Conservation (phyloP, 345 rosid genomes). For the Pistacia atlantica region DNA sequence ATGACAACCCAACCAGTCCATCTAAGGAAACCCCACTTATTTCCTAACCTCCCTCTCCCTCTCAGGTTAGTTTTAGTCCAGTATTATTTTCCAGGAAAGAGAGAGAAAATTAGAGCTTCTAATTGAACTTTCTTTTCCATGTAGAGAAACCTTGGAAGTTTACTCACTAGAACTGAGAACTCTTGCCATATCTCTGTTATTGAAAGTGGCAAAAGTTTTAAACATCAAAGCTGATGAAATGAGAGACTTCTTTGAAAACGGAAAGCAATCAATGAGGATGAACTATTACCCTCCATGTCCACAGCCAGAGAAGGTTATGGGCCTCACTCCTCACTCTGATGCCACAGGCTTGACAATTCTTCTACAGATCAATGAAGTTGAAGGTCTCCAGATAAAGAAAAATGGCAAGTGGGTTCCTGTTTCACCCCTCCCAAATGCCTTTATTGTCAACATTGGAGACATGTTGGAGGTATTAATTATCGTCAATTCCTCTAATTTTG, state of each 20-base stretch:
- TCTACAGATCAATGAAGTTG: slow-evolving; percentile 32
- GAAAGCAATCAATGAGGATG: slow-evolving; percentile 27
- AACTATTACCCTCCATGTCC: slow-evolving; percentile 45
- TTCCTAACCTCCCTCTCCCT: no score
- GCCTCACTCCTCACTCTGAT: slow-evolving; percentile 40
- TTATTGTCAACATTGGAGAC: slow-evolving; percentile 42
- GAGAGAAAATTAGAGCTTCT: background rate
- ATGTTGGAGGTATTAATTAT: slow-evolving; percentile 24
- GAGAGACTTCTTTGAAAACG: slow-evolving; percentile 22
- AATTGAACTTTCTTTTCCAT: background rate
- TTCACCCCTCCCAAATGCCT: slow-evolving; percentile 34
- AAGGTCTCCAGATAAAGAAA: slow-evolving; percentile 37
- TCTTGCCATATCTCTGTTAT: slow-evolving; percentile 5
- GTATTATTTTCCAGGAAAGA: background rate
- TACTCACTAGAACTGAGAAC: slow-evolving; percentile 20
- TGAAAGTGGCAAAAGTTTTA: slow-evolving; percentile 18
- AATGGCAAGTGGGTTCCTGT: slow-evolving; percentile 39
- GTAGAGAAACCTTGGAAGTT: slow-evolving; percentile 26
- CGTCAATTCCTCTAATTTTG: background rate
- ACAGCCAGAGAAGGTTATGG: slow-evolving; percentile 32
- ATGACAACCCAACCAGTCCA: no score
- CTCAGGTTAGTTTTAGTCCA: no score
- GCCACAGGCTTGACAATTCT: slow-evolving; percentile 30
- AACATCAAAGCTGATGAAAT: slow-evolving; percentile 20
- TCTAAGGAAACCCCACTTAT: no score